Base-by-base conservation (phyloP, 2,329 filamentous ascomycete species). In the Domatiomyces globalis region DNA sequence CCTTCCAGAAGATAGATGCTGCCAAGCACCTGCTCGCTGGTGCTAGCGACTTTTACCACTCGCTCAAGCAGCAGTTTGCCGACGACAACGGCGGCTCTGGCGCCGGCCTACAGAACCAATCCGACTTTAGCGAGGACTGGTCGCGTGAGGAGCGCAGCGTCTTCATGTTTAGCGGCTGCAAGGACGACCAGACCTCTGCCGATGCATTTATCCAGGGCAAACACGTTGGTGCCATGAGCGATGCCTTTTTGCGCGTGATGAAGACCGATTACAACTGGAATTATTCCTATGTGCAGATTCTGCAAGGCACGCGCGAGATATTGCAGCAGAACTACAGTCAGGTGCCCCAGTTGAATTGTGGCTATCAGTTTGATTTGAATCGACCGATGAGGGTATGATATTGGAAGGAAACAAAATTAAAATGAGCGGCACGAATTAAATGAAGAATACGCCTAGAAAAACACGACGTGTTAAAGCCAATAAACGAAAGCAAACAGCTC, bases 11-110 rank as follows among this genome's bases (percentile, higher is more conserved):
- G 50, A 50, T 77, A 2, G 67, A 68, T 9, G 75, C 77, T 54
- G 76, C 76, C 18, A 64, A 71, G 53, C 67, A 75, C 57, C 63
- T 80, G 5, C 68, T 77, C 27, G 74, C 71, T 0, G 75, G 75
- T 42, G 76, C 76, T 2, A 74, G 69, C 0, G 67, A 65, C 46
- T 79, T 80, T 61, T 79, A 78, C 64, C 69, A 52, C 18, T 43
- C 47, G 4, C 46, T 58, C 29, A 55, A 72, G 51, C 65, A 74
- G 46, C 25, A 56, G 46, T 51, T 18, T 74, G 76, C 71, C 49
- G 65, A 73, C 46, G 76, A 71, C 49, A 65, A 73, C 46, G 61
- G 61, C 5, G 65, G 69, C 51, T 64, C 12, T 10, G 19, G 19
- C 15, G 3, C 69, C 17, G 68, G 73, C 0, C 64, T 75, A 1